These are phyloP conservation scores for Exophiala sideris DNA, from an alignment of 2,329 filamentous ascomycete genomes.

Conservation along the genomic window DNA sequence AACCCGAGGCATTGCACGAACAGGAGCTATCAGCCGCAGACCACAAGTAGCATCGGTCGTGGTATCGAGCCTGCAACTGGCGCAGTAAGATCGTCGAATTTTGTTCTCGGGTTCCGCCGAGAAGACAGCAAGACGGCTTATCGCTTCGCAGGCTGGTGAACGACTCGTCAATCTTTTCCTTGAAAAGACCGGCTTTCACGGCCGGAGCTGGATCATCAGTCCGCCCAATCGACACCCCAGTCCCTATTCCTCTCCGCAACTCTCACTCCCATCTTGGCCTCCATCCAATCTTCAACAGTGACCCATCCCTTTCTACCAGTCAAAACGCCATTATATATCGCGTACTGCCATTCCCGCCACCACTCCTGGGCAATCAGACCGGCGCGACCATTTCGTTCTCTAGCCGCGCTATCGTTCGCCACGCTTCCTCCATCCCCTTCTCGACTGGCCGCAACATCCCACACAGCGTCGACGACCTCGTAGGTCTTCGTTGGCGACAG, in stretches of 20 bases:
- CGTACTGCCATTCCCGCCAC: constrained; percentile 30
- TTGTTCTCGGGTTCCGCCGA: too few species aligned
- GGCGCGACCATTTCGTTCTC: constrained; percentile 2
- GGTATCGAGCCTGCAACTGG: too few species aligned
- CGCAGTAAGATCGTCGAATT: too few species aligned
- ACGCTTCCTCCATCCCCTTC: background rate
- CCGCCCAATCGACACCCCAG: constrained; percentile 14
- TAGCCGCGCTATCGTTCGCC: background rate
- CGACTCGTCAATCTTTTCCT: too few species aligned
- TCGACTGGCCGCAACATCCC: constrained; percentile 23
- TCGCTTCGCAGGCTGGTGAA: too few species aligned
- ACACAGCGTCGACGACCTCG: constrained; percentile 28
- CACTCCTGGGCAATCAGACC: constrained; percentile 25
- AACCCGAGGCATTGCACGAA: too few species aligned
- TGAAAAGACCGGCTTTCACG: too few species aligned
- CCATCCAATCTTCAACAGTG: constrained; percentile 23
- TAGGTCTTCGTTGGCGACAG: constrained; percentile 28
- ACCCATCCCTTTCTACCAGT: constrained; percentile 14
- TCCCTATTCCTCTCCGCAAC: constrained; percentile 15
- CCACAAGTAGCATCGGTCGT: too few species aligned
- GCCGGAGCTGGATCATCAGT: too few species aligned
- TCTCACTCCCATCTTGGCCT: constrained; percentile 20
- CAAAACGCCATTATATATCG: constrained; percentile 24
- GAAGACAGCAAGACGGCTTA: too few species aligned
- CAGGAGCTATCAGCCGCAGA: too few species aligned